Evolutionary conservation across 768 basidiomycete species (phyloP), one percentile per base, ranked within the genome.

Genomic region (Pulveroboletus ravenelii): DNA sequence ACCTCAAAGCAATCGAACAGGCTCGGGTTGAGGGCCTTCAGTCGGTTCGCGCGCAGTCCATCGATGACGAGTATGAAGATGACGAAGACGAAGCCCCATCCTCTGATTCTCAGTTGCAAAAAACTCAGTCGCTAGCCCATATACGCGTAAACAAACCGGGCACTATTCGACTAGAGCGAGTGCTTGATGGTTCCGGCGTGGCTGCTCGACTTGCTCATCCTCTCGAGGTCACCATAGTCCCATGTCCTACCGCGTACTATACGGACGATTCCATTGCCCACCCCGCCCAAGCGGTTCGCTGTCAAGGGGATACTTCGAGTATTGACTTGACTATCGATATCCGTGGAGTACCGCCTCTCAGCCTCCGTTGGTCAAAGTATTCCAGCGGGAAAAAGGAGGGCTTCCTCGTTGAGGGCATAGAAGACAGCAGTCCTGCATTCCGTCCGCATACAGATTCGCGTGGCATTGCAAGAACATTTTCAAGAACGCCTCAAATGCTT

Each of bases 381-480:
- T 71, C 84, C 38, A 84, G 82, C 49, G 82, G 81, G 10, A 74
- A 76, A 53, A 74, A 76, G 48, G 89, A 93, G 61, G 74, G 78
- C 40, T 87, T 87, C 54, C 70, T 87, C 36, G 89, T 93, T 2
- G 91, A 93, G 60, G 91, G 92, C 9, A 89, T 94, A 43, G 86
- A 90, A 64, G 79, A 77, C 35, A 74, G 76, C 20, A 73, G 74
- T 40, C 66, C 73, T 23, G 66, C 64, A 31, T 56, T 70, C 32
- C 70, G 60, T 20, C 53, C 63, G 15, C 53, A 62, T 6, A 51
- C 59, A 17, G 60, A 66, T 45, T 41, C 58, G 10, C 64, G 54
- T 14, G 58, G 60, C n/a, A 57, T 61, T 27, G 57, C 54, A 8
- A 56, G 57, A 36, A 52, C 57, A 1, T 50, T 61, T 39, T 38